Evolutionary conservation across 805 yeast species (phyloP).

Genomic region (Pichia scutulata): DNA sequence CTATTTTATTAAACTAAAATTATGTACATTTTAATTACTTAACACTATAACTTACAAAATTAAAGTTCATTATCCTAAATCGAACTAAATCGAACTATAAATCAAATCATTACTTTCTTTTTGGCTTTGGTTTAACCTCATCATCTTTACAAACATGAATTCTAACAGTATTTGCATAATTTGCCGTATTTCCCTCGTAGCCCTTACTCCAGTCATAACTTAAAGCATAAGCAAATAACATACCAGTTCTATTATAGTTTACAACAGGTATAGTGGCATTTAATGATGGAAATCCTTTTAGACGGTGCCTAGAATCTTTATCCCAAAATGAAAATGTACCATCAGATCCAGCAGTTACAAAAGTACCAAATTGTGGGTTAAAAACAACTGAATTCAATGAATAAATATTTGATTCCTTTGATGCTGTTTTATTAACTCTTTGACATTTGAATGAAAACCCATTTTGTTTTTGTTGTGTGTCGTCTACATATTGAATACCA

Average conservation of each 20-base stretch:
- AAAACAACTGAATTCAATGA: constrained; percentile 74
- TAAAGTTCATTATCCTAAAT: not conserved
- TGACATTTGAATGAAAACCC: constrained; percentile 96
- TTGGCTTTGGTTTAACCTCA: constrained; percentile 61
- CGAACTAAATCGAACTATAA: not conserved
- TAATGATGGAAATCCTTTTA: constrained; percentile 68
- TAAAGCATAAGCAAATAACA: constrained; percentile 82
- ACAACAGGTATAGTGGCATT: constrained; percentile 66
- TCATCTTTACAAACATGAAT: constrained; percentile 81
- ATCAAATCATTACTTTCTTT: constrained; percentile 18
- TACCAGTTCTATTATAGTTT: constrained; percentile 76
- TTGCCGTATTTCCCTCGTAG: constrained; percentile 67
- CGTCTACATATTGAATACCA: constrained; percentile 88
- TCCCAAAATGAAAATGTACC: constrained; percentile 96
- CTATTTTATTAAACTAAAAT: not conserved
- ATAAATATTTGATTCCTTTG: constrained; percentile 61
- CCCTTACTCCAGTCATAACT: constrained; percentile 97
- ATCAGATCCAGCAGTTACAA: constrained; percentile 91
- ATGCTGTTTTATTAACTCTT: constrained; percentile 53
- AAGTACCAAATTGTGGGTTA: constrained; percentile 87
- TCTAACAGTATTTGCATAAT: constrained; percentile 66
- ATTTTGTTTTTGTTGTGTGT: constrained; percentile 56
- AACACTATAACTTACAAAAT: not conserved
- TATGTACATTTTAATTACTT: not conserved
- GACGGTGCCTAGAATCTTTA: constrained; percentile 80